Evolutionary conservation across 345 rosid species (phyloP).

Genomic region (Heritiera fomes): DNA sequence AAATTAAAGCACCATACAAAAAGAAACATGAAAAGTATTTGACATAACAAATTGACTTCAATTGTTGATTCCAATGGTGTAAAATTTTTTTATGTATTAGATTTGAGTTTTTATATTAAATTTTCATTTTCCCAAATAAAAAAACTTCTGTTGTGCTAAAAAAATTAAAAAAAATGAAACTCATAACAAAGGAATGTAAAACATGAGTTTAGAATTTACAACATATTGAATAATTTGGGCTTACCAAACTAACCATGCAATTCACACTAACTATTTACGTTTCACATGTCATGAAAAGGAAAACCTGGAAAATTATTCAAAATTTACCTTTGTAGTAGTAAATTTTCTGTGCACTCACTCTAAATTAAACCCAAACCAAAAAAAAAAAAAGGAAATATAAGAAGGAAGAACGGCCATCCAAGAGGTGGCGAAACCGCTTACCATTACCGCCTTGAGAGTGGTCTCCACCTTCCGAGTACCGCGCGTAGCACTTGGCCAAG

Average conservation of each 20-base stretch:
- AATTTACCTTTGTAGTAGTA: background rate
- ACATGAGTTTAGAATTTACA: background rate
- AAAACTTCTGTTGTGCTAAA: no score
- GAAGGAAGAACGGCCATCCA: constrained; percentile 32
- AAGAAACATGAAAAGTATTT: background rate
- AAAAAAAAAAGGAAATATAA: background rate
- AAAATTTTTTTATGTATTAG: no score
- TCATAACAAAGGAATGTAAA: no score
- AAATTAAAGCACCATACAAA: background rate
- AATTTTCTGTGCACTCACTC: constrained; percentile 10
- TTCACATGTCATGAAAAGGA: constrained; percentile 1
- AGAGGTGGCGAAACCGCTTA: constrained; percentile 39
- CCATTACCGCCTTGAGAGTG: constrained; percentile 50
- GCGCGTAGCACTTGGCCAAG: constrained; percentile 86
- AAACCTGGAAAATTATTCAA: background rate
- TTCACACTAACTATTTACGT: background rate
- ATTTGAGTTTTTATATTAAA: no score
- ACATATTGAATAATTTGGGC: constrained; percentile 7
- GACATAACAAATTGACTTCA: background rate
- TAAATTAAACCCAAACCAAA: constrained; percentile 17
- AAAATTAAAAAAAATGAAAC: no score
- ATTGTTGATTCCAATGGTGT: no score
- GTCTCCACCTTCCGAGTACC: constrained; percentile 55
- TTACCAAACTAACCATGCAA: background rate
- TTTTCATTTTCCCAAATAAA: no score